Evolutionary conservation across 202 grass and related monocot genomes (phyloP).

Genomic region (Zoysia matrella): DNA sequence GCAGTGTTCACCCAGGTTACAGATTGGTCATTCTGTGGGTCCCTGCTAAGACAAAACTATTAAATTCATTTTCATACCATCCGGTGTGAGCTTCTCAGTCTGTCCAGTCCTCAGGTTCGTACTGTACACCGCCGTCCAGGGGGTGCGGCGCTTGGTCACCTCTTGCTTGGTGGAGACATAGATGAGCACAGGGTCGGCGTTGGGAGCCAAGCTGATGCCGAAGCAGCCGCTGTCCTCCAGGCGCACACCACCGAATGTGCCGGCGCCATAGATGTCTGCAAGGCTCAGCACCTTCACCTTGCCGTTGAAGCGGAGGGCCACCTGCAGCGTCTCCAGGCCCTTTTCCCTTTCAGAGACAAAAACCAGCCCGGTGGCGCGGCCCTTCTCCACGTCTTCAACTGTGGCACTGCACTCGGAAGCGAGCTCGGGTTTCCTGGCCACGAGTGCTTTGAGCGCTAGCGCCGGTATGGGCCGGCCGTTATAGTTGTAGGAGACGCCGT

Average conservation of each 20-base stretch:
- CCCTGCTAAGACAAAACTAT: too few species aligned
- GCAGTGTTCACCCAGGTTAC: neutral
- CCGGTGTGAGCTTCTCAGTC: slow-evolving; percentile 46
- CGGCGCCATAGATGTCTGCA: slow-evolving; percentile 42
- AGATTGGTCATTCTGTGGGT: neutral
- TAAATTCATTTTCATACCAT: neutral
- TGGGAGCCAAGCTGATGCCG: slow-evolving; percentile 14
- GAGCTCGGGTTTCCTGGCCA: slow-evolving; percentile 26
- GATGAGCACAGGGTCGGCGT: slow-evolving; percentile 31
- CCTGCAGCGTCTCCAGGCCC: slow-evolving; percentile 43
- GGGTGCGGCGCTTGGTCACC: slow-evolving; percentile 29
- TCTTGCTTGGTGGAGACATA: slow-evolving; percentile 59
- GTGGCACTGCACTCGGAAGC: slow-evolving; percentile 42
- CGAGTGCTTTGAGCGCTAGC: slow-evolving; percentile 36
- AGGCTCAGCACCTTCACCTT: slow-evolving; percentile 28
- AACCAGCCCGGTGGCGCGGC: slow-evolving; percentile 29
- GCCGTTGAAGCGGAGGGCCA: slow-evolving; percentile 6
- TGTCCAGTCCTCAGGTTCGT: slow-evolving; percentile 39
- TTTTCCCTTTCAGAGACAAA: slow-evolving; percentile 53
- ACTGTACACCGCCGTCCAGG: slow-evolving; percentile 53
- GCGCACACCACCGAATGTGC: slow-evolving; percentile 30
- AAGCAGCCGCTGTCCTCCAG: slow-evolving; percentile 57
- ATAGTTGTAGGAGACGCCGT: slow-evolving; percentile 50
- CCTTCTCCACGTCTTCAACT: slow-evolving; percentile 15
- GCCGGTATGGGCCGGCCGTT: slow-evolving; percentile 41